These are phyloP conservation scores for Spirogloea muscicola DNA, from an alignment of 139 green algal genomes.

Conservation along the genomic window DNA sequence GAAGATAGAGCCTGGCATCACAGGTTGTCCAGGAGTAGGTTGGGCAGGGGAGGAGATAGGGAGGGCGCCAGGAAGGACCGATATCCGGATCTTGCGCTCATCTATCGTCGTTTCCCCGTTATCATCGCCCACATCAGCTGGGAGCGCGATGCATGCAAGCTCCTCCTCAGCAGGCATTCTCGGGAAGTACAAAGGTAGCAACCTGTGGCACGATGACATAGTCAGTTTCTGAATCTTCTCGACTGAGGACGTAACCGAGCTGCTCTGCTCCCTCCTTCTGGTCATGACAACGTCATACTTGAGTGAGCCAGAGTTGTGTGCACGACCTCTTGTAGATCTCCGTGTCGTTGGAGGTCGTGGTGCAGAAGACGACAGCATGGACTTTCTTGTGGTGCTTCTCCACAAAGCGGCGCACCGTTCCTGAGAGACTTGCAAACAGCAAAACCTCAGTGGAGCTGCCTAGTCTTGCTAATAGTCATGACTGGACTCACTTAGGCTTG, in stretches of 20 bases:
- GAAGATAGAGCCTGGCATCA: too few relatives aligned
- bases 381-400: conserved; percentile 45
- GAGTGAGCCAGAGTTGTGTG: too few relatives aligned
- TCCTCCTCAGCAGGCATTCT: conserved; percentile 35
- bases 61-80: conserved; percentile 1
- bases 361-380: conserved; percentile 46
- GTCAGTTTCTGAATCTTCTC: too few relatives aligned
- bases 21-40: too few relatives aligned
- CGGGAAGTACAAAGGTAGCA: conserved; percentile 51
- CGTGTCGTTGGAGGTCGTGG: conserved; percentile 4
- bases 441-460: too few relatives aligned
- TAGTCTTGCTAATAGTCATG: too few relatives aligned
- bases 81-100: conserved; percentile 46
- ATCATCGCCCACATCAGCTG: conserved; percentile 42
- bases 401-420: conserved; percentile 49
- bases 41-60: too few relatives aligned
- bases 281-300: too few relatives aligned
- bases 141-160: conserved; percentile 20
- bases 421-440: conserved; percentile 2
- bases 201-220: conserved; percentile 16
- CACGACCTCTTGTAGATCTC: conserved; percentile 49
- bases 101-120: conserved; percentile 22
- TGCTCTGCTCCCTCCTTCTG: too few relatives aligned
- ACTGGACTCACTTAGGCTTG: too few relatives aligned
- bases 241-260: too few relatives aligned